Evolutionary conservation across 352 stramenopile genomes (phyloP), one percentile per base, ranked within the genome.

Genomic region (Phytopythium sindhum): DNA sequence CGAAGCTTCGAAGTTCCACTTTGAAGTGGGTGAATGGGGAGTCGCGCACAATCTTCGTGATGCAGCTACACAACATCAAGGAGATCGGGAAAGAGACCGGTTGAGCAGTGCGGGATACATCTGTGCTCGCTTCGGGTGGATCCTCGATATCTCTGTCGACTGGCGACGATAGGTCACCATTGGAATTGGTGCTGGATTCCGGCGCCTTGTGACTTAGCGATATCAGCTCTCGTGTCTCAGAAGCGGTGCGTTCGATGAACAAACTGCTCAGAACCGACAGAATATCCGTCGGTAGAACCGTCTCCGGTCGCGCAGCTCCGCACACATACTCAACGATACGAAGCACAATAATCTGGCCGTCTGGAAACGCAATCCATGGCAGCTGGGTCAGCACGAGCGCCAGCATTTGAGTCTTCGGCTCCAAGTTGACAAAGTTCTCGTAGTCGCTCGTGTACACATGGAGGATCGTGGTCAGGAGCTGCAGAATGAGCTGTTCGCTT

Each of bases 311-410:
- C 35, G 80, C 83, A 35, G 78, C 70, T 24, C 75, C 83, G 53
- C 82, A 90, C 12, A 91, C 80, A 44, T 91, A 90, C 61, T 94
- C 82, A n/a, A 89, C 83, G 26, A 90, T 85, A 21, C 81, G 73
- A 26, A 94, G 69, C 10, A 90, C 87, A 61, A 91, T 90, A 17
- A 89, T 71, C 47, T 81, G 74, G 4, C 81, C 76, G 54, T 89
- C 78, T 42, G 80, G 85, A 29, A 80, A 88, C 4, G 37, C 45
- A 4, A 88, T 84, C 29, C 69, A 70, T 7, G 78, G 80, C 0
- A 94, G 60, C 58, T 88, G 90, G 17, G 80, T 86, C 57, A 92
- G 56, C 15, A 91, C 71, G 51, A 90, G 78, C 23, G 83, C 83
- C 24, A 94, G 57, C 8, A 78, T 80, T 68, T 86, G 80, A 1